Evolutionary conservation across 208 protist genomes (phyloP), one percentile per base, ranked within the genome.

Genomic region (Acanthamoeba quina): DNA sequence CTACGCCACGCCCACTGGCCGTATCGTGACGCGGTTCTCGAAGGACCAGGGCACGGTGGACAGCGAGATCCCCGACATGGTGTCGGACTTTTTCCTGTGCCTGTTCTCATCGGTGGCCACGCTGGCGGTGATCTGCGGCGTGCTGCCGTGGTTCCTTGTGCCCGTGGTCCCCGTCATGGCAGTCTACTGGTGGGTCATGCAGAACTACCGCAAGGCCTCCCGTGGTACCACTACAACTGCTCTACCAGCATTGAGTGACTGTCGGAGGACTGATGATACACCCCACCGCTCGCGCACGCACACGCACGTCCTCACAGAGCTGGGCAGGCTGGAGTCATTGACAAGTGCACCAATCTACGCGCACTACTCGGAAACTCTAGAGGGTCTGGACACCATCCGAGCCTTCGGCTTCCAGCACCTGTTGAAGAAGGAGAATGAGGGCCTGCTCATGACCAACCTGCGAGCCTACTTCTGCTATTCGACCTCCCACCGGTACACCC

Each of bases 11-110:
- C 68, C 68, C 68, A 76, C 68, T 3, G 68, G 68, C 49, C 97
- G 99, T 34, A 97, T 99, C 37, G 60, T 99, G 19, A 99, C 99
- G 92, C 97, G 99, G 26, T 99, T 99, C 95, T 97, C 96, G 24
- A 98, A 98, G 60, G 99, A 99, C 86, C 97, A 98, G 19, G 94
- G 95, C 62, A 95, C 80, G 10, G 90, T 99, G 44, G 98, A 99
- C 95, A 29, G 37, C 7, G 68, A 86, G 7, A 62, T 86, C 29
- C 78, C 78, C 5, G 78, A 86, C 58, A 64, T 64, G 52, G 26
- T 90, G 1, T 90, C 58, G 5, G 83, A 90, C 31, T 90, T 80
- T 26, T 52, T 78, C 66, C 29, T 72, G 17, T 92, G 88, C 66
- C 19, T 26, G 24, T 62, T 92, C 7, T 26, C 11, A 5, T 62